Base-by-base conservation (phyloP, 768 basidiomycete genomes). In the Termitomyces sp. region DNA sequence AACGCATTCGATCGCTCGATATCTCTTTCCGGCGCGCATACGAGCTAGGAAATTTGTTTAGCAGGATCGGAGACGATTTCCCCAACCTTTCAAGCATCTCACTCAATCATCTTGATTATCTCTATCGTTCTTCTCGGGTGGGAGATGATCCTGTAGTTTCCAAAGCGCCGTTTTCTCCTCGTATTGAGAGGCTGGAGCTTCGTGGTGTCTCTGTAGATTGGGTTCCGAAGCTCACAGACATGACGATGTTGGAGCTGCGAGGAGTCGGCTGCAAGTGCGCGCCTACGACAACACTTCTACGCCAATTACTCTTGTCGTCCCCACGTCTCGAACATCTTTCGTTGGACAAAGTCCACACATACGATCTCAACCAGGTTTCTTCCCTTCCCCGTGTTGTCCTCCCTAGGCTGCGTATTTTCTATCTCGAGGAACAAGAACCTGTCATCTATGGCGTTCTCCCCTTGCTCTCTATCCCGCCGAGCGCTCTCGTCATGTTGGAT, bases 261-360 rank as follows among this genome's bases (percentile, higher is more conserved):
- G 54, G 58, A 38, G 42, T 52, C 6, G 48, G 45, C 17, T 25
- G 34, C 25, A 19, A 51, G n/a, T 47, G 50, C 11, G 9, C 29
- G 4, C 50, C 45, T 17, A 23, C 23, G 1, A 8, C 17, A 12
- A 23, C 37, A 19, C 48, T 56, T 35, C 45, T 60, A 4, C 41
- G 46, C 21, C 32, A 19, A 17, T 25, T 60, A 16, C 38, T 57
- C 53, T 32, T 45, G 16, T 47, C 45, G 0, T 57, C 59, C 9
- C 56, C 59, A 2, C 51, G 50, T 16, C 29, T 60, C 5, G 52
- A 60, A 43, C 56, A 57, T 38, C 40, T 57, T 23, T 60, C 40
- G 4, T 17, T 57, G 40, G 56, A 57, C 7, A 40, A 8, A 4
- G 40, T 57, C 17, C 27, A n/a, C 10, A 29, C 41, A 21, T 31